A percentile compares a stretch with the other conserved stretches of the same genome.
These are phyloP conservation scores for Lipomyces starkeyi DNA, from an alignment of 805 yeast genomes.

Conservation along the genomic window DNA sequence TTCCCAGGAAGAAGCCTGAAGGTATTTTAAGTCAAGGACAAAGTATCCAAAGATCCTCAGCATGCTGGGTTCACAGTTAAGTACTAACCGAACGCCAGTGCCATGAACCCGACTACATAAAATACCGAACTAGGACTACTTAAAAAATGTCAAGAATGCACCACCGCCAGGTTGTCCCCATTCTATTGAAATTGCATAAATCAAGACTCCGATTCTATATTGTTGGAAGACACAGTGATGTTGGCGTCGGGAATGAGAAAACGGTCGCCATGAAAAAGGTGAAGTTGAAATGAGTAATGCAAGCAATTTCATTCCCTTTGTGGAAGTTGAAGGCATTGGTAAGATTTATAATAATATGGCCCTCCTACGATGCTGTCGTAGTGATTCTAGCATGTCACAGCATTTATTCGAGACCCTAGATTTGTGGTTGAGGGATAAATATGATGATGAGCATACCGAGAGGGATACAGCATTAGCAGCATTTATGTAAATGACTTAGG, in stretches of 20 bases:
- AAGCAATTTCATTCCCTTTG: constrained; percentile 27
- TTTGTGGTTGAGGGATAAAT: not conserved
- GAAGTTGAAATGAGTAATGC: constrained; percentile 11
- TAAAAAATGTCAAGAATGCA: not conserved
- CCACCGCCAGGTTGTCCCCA: not conserved
- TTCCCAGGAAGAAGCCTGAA: constrained; percentile 26
- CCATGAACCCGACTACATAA: constrained; percentile 31
- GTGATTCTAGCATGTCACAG: no score
- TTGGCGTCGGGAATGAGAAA: not conserved
- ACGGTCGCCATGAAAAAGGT: constrained; percentile 7
- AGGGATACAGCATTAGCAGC: constrained; percentile 6
- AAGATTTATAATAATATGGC: not conserved
- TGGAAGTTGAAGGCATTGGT: constrained; percentile 20
- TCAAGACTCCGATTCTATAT: constrained; percentile 18
- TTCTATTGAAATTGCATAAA: not conserved
- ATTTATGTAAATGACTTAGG: constrained; percentile 4
- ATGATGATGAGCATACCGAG: not conserved
- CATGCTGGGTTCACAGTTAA: no score
- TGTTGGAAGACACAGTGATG: constrained; percentile 15
- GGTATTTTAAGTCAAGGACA: constrained; percentile 12
- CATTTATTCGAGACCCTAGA: constrained; percentile 8
- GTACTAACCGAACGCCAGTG: constrained; percentile 23
- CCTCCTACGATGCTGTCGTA: no score
- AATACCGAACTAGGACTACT: not conserved
- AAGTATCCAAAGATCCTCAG: constrained; percentile 26